Evolutionary conservation across 495 filamentous ascomycete genomes (phyloP).

Genomic region (Cairneyella variabilis): DNA sequence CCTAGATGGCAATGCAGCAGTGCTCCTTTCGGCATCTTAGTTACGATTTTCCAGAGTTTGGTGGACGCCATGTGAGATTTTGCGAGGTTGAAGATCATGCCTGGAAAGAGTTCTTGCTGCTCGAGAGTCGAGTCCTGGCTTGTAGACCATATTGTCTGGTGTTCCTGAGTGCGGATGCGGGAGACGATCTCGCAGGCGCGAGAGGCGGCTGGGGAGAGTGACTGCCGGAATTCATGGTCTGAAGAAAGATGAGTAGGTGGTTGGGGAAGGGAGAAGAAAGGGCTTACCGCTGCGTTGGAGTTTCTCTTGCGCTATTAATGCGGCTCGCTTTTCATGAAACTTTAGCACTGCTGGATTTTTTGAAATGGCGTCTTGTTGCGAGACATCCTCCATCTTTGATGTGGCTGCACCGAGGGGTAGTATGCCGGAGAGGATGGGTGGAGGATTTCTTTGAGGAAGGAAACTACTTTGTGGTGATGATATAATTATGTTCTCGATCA

Average conservation of each 20-base stretch:
- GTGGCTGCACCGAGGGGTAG: no score
- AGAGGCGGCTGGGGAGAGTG: slow-evolving; percentile 64
- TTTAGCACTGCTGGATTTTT: slow-evolving; percentile 68
- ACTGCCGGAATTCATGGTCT: slow-evolving; percentile 60
- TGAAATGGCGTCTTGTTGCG: no score
- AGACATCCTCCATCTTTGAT: no score
- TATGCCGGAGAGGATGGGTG: no score
- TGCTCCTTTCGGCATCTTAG: slow-evolving; percentile 82
- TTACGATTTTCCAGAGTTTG: slow-evolving; percentile 77
- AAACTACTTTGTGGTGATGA: no score
- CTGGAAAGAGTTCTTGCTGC: slow-evolving; percentile 59
- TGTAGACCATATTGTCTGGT: slow-evolving; percentile 62
- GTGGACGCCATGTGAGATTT: slow-evolving; percentile 76
- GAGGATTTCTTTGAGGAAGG: no score
- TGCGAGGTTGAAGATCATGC: slow-evolving; percentile 82
- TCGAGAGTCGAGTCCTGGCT: slow-evolving; percentile 59
- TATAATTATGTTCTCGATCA: no score
- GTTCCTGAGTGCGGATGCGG: slow-evolving; percentile 71
- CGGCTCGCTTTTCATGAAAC: slow-evolving; percentile 67
- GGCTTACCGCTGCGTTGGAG: slow-evolving; percentile 71
- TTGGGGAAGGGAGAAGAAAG: neutral
- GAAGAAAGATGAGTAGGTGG: slow-evolving; percentile 1
- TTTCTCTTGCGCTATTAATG: slow-evolving; percentile 72
- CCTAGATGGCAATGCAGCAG: slow-evolving; percentile 83
- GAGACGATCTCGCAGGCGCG: slow-evolving; percentile 75